Conservation (phyloP, 306 rosid genomes). For the Mimosa bimucronata region DNA sequence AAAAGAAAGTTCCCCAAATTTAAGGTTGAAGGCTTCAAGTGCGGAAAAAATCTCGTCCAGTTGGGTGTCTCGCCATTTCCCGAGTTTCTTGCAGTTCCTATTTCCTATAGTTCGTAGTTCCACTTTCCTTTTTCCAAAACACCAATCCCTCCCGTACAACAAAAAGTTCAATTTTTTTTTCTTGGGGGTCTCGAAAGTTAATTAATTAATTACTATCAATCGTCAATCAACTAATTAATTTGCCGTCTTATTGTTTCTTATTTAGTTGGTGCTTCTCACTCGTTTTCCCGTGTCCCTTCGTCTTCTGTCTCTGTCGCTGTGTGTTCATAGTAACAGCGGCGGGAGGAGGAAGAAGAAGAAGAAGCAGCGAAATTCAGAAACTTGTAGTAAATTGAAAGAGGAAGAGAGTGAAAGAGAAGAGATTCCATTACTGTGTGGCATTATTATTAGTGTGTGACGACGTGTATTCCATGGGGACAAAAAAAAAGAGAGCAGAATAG, state of each 20-base stretch:
- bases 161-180: not conserved
- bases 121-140: not conserved
- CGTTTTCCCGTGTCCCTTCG: not conserved
- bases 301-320: not conserved
- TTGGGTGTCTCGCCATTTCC: not conserved
- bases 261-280: not conserved
- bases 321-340: conserved; percentile 15
- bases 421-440: conserved; percentile 12
- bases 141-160: not conserved
- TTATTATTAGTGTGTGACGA: not conserved
- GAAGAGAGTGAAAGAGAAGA: not conserved
- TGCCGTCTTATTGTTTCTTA: not conserved
- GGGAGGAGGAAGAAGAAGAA: conserved; percentile 26
- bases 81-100: not conserved
- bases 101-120: no score
- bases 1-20: no score
- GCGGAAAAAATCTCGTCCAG: not conserved
- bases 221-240: not conserved
- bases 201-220: not conserved
- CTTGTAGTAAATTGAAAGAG: conserved; percentile 1
- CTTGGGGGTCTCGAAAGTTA: not conserved
- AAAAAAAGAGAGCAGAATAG: conserved; percentile 42
- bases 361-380: conserved; percentile 35
- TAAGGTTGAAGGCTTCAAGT: no score
- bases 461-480: conserved; percentile 27